Base-by-base conservation (phyloP, 495 filamentous ascomycete species). In the Pyrenula massariospora region DNA sequence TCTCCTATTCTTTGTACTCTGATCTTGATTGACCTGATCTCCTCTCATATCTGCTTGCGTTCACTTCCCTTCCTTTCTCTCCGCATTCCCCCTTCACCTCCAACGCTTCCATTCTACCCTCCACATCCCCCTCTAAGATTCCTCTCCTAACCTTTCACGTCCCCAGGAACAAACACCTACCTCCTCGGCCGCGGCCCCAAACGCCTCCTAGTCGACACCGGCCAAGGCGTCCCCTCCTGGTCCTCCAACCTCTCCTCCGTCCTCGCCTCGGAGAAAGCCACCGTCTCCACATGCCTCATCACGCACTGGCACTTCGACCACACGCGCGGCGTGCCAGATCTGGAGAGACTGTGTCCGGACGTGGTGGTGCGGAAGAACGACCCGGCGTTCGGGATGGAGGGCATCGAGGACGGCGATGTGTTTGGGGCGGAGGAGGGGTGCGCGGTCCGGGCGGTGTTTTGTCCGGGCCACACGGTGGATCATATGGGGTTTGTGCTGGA, bases 231-330 rank as follows among this genome's bases (percentile, higher is more conserved):
- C 50, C 78, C 77, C 31, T 69, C 75, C 12, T 88, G 87, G 85
- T 60, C 70, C 25, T 58, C 73, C 0, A 70, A 76, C 1, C 73
- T 97, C 12, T 75, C 81, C 57, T 65, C 71, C 19, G 76, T 85
- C 2, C 78, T 97, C 22, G 61, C 71, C 1, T 71, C 78, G 25
- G 87, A 94, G 63, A 19, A 82, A 80, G 2, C 8, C 20, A 52
- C 50, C 8, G 19, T 21, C 22, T 21, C n/a, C 50, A 24, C 50
- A 52, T 52, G 50, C 22, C 74, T 97, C 20, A 70, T 96, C 22
- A 96, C 92, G 1, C 93, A 98, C 68, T 89, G 89, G 87, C 93
- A 98, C 67, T 77, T 69, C 24, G 93, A 98, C 67, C 93, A 98
- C 65, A 75, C 82, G 20, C 80, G 81, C 23, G 93, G 93, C 1